Conservation (phyloP, 2,329 filamentous ascomycete genomes). For the Calonectria ilicicola region DNA sequence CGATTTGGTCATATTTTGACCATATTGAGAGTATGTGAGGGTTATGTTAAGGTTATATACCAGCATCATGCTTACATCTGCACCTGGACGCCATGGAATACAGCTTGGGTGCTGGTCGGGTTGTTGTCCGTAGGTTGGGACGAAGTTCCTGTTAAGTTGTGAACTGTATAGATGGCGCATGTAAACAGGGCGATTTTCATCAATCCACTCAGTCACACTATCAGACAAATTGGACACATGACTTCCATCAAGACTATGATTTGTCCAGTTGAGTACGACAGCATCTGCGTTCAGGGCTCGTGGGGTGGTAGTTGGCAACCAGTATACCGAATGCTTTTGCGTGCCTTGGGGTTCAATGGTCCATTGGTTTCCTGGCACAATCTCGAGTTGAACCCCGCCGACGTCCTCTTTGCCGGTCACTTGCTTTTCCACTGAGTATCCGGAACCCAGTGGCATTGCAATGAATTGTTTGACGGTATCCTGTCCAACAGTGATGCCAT, state of each 20-base stretch:
- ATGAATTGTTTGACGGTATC: conserved; percentile 21
- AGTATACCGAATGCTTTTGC: neutral
- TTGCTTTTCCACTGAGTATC: conserved; percentile 26
- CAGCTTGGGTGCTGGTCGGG: neutral
- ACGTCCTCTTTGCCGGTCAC: conserved; percentile 18
- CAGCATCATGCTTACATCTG: neutral
- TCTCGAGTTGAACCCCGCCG: conserved; percentile 19
- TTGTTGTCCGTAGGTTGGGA: neutral
- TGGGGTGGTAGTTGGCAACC: neutral
- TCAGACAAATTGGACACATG: neutral
- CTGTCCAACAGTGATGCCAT: conserved; percentile 14
- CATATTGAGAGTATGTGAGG: neutral
- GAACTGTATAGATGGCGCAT: conserved; percentile 6
- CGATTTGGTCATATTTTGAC: neutral
- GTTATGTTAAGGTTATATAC: neutral
- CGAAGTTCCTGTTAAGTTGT: neutral
- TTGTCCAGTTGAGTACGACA: neutral
- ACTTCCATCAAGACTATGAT: neutral
- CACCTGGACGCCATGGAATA: neutral
- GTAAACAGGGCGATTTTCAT: neutral
- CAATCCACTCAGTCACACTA: neutral
- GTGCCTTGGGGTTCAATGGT: neutral
- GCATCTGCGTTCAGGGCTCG: neutral
- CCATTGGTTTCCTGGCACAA: conserved; percentile 18
- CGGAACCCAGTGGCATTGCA: conserved; percentile 23